Percentiles rank a stretch among this genome's conserved stretches.
phyloP scores from a whole-genome alignment of 2,329 filamentous ascomycete genomes.

The Epichloe typhina region DNA sequence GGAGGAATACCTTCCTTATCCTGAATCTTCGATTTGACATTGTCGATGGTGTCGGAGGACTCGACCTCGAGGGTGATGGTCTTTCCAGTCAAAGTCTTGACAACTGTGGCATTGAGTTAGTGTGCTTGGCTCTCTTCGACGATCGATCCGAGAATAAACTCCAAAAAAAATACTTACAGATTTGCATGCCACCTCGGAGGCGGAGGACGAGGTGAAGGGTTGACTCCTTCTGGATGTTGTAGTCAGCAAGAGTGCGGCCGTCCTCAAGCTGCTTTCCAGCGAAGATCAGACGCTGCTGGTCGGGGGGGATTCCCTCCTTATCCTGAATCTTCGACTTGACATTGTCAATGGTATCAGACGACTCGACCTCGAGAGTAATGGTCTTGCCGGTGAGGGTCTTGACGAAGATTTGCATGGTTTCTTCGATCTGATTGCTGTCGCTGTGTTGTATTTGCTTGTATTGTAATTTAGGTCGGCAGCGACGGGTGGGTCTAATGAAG shows the following conservation, averaged over 20 bases:
- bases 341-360: conserved; percentile 88
- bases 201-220: conserved; percentile 65
- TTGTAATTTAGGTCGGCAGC: conserved; percentile 7
- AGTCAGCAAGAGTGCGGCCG: conserved; percentile 47
- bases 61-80: conserved; percentile 88
- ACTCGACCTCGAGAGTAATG: conserved; percentile 57
- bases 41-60: conserved; percentile 84
- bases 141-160: too few species aligned
- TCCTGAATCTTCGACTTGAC: conserved; percentile 98
- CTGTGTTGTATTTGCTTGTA: neutral
- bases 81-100: conserved; percentile 83
- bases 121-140: neutral
- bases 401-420: conserved; percentile 13
- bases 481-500: conserved; percentile 8
- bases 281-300: conserved; percentile 93
- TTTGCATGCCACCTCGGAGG: conserved; percentile 53
- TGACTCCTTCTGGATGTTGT: conserved; percentile 49
- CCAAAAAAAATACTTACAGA: conserved; percentile 35
- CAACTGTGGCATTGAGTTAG: conserved; percentile 28
- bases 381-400: conserved; percentile 53
- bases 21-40: conserved; percentile 94
- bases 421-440: conserved; percentile 4
- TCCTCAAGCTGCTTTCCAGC: conserved; percentile 96
- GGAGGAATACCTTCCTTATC: conserved; percentile 96
- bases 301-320: conserved; percentile 95